Percentiles rank a stretch among this genome's conserved stretches.
phyloP scores from a whole-genome alignment of 2,329 filamentous ascomycete species.

The Penicillium griseofulvum region DNA sequence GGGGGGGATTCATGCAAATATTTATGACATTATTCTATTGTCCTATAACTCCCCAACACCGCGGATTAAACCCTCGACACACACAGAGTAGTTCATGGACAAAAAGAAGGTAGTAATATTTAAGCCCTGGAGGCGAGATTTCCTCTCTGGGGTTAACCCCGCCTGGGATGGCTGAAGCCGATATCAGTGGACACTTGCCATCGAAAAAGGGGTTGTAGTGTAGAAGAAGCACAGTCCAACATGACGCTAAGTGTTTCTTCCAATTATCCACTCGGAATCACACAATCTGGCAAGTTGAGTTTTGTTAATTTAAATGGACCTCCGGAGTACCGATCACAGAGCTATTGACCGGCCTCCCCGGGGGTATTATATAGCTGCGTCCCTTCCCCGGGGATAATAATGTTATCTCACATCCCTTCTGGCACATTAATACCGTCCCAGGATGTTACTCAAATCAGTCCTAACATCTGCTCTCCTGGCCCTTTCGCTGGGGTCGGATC shows the following conservation, averaged over 20 bases:
- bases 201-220: conserved; percentile 5
- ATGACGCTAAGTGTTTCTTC: not conserved
- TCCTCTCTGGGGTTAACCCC: conserved; percentile 11
- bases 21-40: not conserved
- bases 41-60: not conserved
- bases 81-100: not conserved
- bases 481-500: conserved; percentile 21
- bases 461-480: conserved; percentile 24
- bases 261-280: not conserved
- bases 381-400: not conserved
- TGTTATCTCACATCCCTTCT: not conserved
- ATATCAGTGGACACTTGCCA: conserved; percentile 12
- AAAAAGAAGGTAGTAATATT: not conserved
- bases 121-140: not conserved
- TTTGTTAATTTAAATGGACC: not conserved
- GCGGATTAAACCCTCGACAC: not conserved
- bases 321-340: not conserved
- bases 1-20: not conserved
- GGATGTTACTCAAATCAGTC: conserved; percentile 28
- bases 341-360: not conserved
- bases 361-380: not conserved
- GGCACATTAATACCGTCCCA: not conserved
- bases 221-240: conserved; percentile 11
- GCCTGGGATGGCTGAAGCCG: not conserved
- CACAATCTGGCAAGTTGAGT: not conserved